Conservation (phyloP, 2,329 filamentous ascomycete species). For the Phaeoacremonium minimum region DNA sequence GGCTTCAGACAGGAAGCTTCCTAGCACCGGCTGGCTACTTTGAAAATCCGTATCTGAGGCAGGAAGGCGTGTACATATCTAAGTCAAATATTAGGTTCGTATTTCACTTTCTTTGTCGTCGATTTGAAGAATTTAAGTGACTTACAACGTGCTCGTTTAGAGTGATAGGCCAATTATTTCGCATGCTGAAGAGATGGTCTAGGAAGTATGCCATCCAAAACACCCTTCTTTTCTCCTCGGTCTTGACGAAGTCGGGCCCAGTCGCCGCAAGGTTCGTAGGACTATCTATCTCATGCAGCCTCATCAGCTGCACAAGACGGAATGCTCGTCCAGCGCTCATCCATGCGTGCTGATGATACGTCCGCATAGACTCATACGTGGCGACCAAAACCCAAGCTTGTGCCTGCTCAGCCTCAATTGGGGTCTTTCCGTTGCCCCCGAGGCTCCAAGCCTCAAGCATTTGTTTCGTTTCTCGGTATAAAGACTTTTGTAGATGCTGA, state of each 20-base stretch:
- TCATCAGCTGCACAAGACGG: constrained; percentile 28
- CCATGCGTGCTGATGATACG: constrained; percentile 25
- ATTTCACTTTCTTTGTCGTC: background rate
- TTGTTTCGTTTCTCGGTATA: constrained; percentile 8
- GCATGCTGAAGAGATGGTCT: constrained; percentile 20
- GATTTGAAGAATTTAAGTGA: background rate
- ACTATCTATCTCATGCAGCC: constrained; percentile 26
- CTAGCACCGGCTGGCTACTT: background rate
- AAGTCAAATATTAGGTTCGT: background rate
- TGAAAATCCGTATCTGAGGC: constrained; percentile 1
- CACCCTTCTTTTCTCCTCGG: constrained; percentile 27
- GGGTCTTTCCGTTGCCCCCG: background rate
- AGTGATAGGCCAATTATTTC: background rate
- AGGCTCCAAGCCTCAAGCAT: constrained; percentile 3
- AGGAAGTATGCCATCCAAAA: constrained; percentile 34
- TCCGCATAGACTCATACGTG: constrained; percentile 28
- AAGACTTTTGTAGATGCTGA: constrained; percentile 7
- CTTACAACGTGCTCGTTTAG: background rate
- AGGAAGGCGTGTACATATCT: constrained; percentile 1
- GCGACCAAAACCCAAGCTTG: constrained; percentile 31
- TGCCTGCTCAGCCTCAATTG: constrained; percentile 17
- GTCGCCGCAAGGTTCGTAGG: constrained; percentile 1
- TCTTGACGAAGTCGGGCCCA: constrained; percentile 18
- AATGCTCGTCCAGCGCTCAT: constrained; percentile 29
- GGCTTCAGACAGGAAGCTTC: background rate